Evolutionary conservation across 106 monocot species (phyloP), one percentile per base, ranked within the genome.

Genomic region (Apostasia shenzhenica): DNA sequence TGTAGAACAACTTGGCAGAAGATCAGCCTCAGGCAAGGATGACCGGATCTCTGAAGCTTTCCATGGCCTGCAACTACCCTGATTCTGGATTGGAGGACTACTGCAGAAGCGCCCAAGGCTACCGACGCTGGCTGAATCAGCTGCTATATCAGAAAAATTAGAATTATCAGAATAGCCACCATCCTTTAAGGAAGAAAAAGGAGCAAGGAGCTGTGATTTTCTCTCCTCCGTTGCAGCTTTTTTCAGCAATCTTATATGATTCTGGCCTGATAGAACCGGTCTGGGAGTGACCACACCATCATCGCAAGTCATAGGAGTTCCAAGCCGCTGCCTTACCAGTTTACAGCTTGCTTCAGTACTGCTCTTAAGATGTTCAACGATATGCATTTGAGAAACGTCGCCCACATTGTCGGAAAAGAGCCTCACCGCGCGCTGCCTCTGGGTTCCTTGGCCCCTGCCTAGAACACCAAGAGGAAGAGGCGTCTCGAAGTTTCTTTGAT

Each of bases 11-110:
- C 67, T 68, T 4, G 70, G 76, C 69, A 86, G 48, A 13, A 64
- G 13, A 61, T 87, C 83, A 2, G 77, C 62, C 59, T 83, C 78
- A 1, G 93, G 84, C 82, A 90, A 69, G 1, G 94, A 94, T 11
- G 82, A 82, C 48, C 86, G 76, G 45, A 78, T 49, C 45, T 86
- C 92, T 12, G 77, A 48, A 39, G 50, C 68, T 72, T 63, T 0
- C 66, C 76, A 41, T 38, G 43, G 48, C 55, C 66, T 73, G 45
- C 80, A 58, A 50, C 48, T 43, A 5, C 72, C 73, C 4, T 67
- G 66, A 12, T 10, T 62, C 1, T 45, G 63, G 9, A 86, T 68
- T 8, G 87, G 80, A 11, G 97, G 92, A 70, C 97, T 92, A 0
- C 83, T 75, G 72, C 97, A 99, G 44, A 89, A 73, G 43, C 71